These are phyloP conservation scores for Tripterygium wilfordii DNA, from an alignment of 177 flowering plant genomes.

Conservation along the genomic window DNA sequence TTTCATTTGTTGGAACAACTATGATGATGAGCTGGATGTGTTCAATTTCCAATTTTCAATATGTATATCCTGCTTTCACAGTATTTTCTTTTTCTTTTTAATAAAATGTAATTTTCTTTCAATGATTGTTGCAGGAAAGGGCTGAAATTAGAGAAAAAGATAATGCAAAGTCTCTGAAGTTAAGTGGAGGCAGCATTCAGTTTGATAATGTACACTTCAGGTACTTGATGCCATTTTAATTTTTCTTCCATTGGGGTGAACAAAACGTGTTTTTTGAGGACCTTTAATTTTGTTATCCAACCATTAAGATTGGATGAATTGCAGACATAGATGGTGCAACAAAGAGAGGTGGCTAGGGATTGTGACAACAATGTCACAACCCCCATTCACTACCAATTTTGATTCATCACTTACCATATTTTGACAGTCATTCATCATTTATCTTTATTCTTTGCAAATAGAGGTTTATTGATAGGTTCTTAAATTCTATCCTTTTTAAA, in stretches of 20 bases:
- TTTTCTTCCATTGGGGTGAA: too few species aligned
- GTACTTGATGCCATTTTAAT: constrained; percentile 25
- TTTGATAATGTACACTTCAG: constrained; percentile 91
- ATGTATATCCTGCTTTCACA: neutral
- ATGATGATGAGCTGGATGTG: too few species aligned
- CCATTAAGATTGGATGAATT: neutral
- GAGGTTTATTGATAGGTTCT: too few species aligned
- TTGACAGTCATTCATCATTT: too few species aligned
- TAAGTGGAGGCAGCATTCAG: constrained; percentile 76
- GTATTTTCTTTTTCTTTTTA: neutral
- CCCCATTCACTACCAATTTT: too few species aligned
- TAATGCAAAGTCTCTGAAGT: constrained; percentile 56
- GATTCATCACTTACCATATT: too few species aligned
- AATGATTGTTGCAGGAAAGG: constrained; percentile 49
- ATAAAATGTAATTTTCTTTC: neutral
- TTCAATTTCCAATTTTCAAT: too few species aligned
- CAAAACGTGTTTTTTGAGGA: neutral
- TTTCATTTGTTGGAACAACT: too few species aligned
- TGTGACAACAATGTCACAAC: too few species aligned
- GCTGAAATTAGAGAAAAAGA: constrained; percentile 57
- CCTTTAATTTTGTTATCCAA: neutral
- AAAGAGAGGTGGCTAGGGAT: neutral
- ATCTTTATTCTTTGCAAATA: too few species aligned
- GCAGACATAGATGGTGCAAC: neutral
- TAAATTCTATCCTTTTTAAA: too few species aligned